phyloP scores from a whole-genome alignment of 768 basidiomycete genomes.

The Termitomyces sp. region DNA sequence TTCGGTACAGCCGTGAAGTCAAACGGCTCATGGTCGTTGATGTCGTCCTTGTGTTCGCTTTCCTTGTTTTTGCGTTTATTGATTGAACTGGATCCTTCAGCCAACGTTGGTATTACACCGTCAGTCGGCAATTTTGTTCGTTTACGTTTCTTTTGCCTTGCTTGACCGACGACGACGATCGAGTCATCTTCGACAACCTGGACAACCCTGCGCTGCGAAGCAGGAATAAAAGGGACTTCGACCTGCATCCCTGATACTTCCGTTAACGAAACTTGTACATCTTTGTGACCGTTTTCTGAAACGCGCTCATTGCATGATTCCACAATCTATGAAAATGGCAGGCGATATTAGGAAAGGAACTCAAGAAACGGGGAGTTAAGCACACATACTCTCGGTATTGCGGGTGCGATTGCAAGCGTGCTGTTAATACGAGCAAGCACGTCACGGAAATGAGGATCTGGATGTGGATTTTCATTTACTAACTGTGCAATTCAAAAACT shows the following conservation, averaged over 20 bases:
- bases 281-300: constrained; percentile 9
- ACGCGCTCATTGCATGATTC: constrained; percentile 5
- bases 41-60: constrained; percentile 15
- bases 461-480: constrained; percentile 6
- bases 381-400: constrained; percentile 38
- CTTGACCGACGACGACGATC: constrained; percentile 71
- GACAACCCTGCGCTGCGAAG: constrained; percentile 45
- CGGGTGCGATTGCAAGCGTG: constrained; percentile 57
- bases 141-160: constrained; percentile 63
- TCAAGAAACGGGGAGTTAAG: background rate
- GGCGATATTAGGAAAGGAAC: background rate
- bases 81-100: constrained; percentile 14
- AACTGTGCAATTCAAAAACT: background rate
- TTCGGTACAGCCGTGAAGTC: constrained; percentile 71
- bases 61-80: constrained; percentile 19
- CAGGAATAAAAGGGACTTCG: constrained; percentile 79
- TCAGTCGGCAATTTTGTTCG: constrained; percentile 31
- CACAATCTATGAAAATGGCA: background rate
- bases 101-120: constrained; percentile 8
- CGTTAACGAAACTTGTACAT: constrained; percentile 12
- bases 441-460: constrained; percentile 39
- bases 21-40: constrained; percentile 44
- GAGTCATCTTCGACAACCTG: constrained; percentile 46
- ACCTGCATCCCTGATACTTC: constrained; percentile 44
- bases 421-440: constrained; percentile 67